Evolutionary conservation across 371 early-diverging fungal genomes (phyloP), one percentile per base, ranked within the genome.

Genomic region (Mucor irregularis): DNA sequence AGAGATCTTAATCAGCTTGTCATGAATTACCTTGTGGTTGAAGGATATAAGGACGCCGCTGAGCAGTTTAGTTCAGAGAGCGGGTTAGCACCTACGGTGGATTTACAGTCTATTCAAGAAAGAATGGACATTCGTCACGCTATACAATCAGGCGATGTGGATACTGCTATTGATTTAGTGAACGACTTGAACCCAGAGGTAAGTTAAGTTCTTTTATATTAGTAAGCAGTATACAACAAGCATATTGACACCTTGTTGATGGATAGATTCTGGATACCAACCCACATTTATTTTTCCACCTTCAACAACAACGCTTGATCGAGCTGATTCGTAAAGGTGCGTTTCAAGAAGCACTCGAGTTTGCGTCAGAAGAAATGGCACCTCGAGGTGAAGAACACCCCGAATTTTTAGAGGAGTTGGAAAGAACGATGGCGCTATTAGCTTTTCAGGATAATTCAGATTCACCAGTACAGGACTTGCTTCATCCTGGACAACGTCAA

Each of bases 131-230:
- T 98, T 53, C 85, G 97, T 24, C 89, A 90, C 56, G 92, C 95
- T 9, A 83, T 98, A 40, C 95, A 95, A 58, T 81, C 80, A 3
- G 97, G 97, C 8, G 78, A 94, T 49, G 87, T 97, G 35, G 90
- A 93, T 33, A 86, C 88, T n/a, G 97, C 98, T 10, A 96, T 97
- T 54, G 95, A 92, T 55, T 74, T 89, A 11, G 93, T 96, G 3
- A 98, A 98, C 62, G 98, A 97, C 63, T 80, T 96, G 56, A 94
- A 98, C 66, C 98, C 98, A 10, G 97, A 97, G 82, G 93, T 93
- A 75, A 64, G 19, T 28, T 21, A 50, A 25, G 22, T n/a, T 24
- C 16, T 7, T 31, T 33, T 28, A 50, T 22, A 48, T 11, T 4
- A 45, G 8, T 13, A 11, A 9, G 28, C 28, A 28, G 5, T 5